Evolutionary conservation across 306 rosid genomes (phyloP).

Genomic region (Rubus parviflorus): DNA sequence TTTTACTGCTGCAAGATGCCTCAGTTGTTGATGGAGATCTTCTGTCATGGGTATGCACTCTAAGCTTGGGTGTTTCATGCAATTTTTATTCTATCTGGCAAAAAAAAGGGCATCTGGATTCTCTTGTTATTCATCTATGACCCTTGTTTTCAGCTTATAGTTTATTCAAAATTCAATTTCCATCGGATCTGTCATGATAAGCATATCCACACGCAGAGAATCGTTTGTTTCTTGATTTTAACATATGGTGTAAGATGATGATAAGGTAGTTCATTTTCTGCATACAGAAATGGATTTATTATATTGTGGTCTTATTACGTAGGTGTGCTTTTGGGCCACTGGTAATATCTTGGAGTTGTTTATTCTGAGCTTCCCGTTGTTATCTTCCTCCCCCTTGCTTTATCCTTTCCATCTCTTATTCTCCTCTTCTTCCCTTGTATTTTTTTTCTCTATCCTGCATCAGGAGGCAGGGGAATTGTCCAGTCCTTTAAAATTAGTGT

Average conservation of each 20-base stretch:
- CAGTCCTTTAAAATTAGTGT: background rate
- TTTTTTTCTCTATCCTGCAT: background rate
- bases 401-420: background rate
- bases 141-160: background rate
- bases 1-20: conserved; percentile 65
- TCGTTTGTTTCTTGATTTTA: background rate
- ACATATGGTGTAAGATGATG: background rate
- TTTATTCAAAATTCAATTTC: background rate
- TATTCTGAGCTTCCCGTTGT: background rate
- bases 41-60: conserved; percentile 67
- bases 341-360: background rate
- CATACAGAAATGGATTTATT: background rate
- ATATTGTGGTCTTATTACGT: background rate
- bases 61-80: conserved; percentile 18
- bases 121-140: background rate
- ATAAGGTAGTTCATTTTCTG: background rate
- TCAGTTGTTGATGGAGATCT: conserved; percentile 83
- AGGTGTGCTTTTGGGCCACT: background rate
- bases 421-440: background rate
- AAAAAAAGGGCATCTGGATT: background rate
- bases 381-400: background rate
- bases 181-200: background rate
- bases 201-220: background rate
- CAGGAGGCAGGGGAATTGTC: background rate
- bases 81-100: background rate